Base-by-base conservation (phyloP, 805 yeast genomes). In the Isabelozyma gotoi region DNA sequence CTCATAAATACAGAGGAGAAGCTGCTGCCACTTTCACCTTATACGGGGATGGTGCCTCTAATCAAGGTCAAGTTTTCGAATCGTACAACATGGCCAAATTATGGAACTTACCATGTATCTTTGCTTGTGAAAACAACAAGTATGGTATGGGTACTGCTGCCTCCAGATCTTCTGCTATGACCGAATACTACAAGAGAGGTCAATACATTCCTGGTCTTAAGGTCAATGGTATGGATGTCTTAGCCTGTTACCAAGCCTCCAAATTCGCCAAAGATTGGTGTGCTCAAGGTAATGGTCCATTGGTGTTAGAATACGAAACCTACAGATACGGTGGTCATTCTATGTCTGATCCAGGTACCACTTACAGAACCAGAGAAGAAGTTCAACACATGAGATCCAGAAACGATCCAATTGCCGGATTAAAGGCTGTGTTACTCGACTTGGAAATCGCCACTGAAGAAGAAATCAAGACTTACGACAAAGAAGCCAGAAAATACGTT, bases 71-170 rank as follows among this genome's bases (percentile, higher is more conserved):
- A 77, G 97, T 91, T 49, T 94, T 94, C 59, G 99, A 94, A 77
- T 68, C 97, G 41, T 94, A 79, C 81, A 94, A 94, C 83, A 94
- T 94, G 98, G 99, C 99, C 63, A 94, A 94, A 76, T 81, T 94
- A 67, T 94, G 97, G 96, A 84, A 91, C 73, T 80, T 94, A 64
- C 99, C 99, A 56, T 85, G 88, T 65, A 74, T 94, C 52, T 94
- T 89, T 65, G 89, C 94, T 51, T 94, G 99, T 80, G 99, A 94
- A 76, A 94, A 94, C 81, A 94, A 94, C 84, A 94, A 90, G 77
- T 94, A 94, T 71, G 99, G 99, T 80, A 94, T 94, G 99, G 99
- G 99, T 77, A 94, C 99, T 42, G 74, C 99, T 52, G 98, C 98
- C 43, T 71, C 96, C 38, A 86, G 99, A 77, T 90, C 97, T 11